Evolutionary conservation across 2,329 filamentous ascomycete genomes (phyloP), one percentile per base, ranked within the genome.

Genomic region (Exophiala mesophila): DNA sequence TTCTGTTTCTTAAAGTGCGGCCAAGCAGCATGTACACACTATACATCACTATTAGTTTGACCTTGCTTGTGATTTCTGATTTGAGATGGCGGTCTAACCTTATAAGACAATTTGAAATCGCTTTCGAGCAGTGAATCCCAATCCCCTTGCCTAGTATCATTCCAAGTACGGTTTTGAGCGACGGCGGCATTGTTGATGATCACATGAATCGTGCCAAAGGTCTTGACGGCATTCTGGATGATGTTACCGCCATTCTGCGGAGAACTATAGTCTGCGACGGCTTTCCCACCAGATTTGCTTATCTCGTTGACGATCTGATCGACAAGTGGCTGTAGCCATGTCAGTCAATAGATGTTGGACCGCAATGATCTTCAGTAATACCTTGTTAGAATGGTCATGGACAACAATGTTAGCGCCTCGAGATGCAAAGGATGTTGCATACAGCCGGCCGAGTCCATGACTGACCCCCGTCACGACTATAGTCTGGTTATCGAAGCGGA

Each of bases 141-240:
- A 16, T 31, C 29, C n/a, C 17, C 5, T 6, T 31, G 5, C 5
- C 17, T 5, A 6, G n/a, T 5, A 7, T 31, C 29, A 13, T 13
- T 13, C 29, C 29, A 31, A 5, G n/a, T 6, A 5, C n/a, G 29
- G n/a, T 31, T 13, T 7, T 13, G 7, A 12, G 5, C 5, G n/a
- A 5, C 7, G 7, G 5, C 76, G 12, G 55, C 52, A 17, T 56
- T 57, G 45, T 55, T 55, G 36, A 57, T 68, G 44, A 47, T 32
- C 17, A 47, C 32, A 26, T 47, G 42, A 6, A 47, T 33, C 41
- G 2, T 35, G 44, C 87, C 87, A 67, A 95, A 97, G 1, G 81
- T 75, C 52, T 84, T 77, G 13, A 94, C 79, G 16, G 88, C 86
- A 63, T 5, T 18, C 5, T 36, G 13, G 9, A 36, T 13, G 5